These are phyloP conservation scores for Microcos paniculata DNA, from an alignment of 345 rosid genomes.

Conservation along the genomic window DNA sequence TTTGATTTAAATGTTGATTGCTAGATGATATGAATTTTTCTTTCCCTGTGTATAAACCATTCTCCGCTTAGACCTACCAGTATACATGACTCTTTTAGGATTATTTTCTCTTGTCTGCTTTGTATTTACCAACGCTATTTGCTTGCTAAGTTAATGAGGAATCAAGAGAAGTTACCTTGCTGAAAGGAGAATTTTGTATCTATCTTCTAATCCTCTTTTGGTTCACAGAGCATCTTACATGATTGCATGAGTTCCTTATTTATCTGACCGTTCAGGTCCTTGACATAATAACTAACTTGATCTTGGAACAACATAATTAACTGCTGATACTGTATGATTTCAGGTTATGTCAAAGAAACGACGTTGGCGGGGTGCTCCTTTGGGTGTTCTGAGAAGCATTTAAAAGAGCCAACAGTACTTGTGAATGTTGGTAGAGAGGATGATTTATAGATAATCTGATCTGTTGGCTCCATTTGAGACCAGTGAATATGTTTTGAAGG, in stretches of 20 bases:
- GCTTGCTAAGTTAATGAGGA: not conserved
- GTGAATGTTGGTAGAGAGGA: not conserved
- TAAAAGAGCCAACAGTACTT: constrained; percentile 3
- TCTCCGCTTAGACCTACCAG: too few species aligned
- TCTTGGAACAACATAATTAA: constrained; percentile 7
- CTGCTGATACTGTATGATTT: constrained; percentile 18
- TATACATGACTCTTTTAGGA: not conserved
- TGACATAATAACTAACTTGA: not conserved
- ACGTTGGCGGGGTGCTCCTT: constrained; percentile 41
- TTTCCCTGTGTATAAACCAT: not conserved
- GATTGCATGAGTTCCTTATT: not conserved
- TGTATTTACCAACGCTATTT: not conserved
- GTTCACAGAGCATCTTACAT: not conserved
- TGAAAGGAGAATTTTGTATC: not conserved
- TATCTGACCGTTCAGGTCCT: not conserved
- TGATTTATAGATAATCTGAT: constrained; percentile 4
- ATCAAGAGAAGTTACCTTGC: not conserved
- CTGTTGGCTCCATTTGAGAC: not conserved
- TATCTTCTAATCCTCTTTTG: not conserved
- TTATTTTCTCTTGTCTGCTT: not conserved
- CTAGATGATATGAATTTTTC: not conserved
- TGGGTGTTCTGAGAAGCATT: constrained; percentile 31
- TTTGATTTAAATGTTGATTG: not conserved
- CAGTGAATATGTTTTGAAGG: not conserved
- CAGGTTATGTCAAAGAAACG: constrained; percentile 52